Evolutionary conservation across 345 rosid genomes (phyloP).

Genomic region (Salix purpurea): DNA sequence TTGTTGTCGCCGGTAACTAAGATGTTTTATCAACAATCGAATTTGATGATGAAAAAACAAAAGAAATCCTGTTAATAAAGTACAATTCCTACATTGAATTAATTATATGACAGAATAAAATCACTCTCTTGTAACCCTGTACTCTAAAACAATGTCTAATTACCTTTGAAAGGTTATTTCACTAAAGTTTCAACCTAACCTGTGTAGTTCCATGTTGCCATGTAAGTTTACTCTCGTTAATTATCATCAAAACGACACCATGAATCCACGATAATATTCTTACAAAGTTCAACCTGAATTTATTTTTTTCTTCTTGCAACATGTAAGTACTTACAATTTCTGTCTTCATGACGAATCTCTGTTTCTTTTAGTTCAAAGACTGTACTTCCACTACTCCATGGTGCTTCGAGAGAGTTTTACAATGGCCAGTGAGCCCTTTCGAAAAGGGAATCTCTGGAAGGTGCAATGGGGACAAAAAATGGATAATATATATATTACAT

Average conservation of each 20-base stretch:
- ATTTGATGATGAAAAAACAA: background rate
- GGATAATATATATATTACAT: background rate
- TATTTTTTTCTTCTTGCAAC: background rate
- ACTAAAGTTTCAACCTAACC: background rate
- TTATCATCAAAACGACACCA: background rate
- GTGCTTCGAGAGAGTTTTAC: background rate
- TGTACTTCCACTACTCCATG: background rate
- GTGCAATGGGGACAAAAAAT: slow-evolving; percentile 20
- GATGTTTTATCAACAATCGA: background rate
- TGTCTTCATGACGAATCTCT: background rate
- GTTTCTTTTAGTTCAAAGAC: background rate
- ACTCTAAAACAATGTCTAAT: background rate
- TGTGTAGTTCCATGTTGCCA: background rate
- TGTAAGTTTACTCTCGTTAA: background rate
- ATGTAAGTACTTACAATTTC: background rate
- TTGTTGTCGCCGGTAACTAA: background rate
- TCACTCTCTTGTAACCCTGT: background rate
- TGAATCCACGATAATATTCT: background rate
- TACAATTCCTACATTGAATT: background rate
- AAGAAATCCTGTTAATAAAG: background rate
- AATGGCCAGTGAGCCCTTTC: slow-evolving; percentile 8
- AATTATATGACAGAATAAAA: no score
- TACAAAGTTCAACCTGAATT: background rate
- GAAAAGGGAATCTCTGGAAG: background rate
- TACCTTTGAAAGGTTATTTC: background rate